These are phyloP conservation scores for Penicillium coffeae DNA, from an alignment of 495 filamentous ascomycete genomes.

Conservation along the genomic window DNA sequence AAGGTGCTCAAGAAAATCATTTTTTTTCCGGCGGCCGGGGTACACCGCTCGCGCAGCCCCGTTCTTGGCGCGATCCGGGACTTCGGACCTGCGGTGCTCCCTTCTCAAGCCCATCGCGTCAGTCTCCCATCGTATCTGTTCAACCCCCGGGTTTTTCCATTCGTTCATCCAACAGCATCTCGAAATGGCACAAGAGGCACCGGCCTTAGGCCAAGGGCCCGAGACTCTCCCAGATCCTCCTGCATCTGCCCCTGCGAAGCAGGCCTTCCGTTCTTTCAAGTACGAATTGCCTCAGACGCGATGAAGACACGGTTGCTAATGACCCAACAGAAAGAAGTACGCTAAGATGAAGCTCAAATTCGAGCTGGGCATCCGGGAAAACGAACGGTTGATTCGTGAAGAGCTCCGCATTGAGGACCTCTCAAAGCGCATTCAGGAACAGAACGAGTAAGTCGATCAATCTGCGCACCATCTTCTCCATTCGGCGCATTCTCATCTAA, in stretches of 20 bases:
- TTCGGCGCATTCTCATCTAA: slow-evolving; percentile 12
- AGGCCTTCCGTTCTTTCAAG: slow-evolving; percentile 44
- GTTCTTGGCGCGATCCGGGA: slow-evolving; percentile 21
- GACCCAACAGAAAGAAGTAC: slow-evolving; percentile 80
- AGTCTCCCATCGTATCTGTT: not conserved
- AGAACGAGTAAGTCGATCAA: slow-evolving; percentile 66
- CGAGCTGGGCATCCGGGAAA: slow-evolving; percentile 75
- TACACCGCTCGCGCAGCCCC: slow-evolving; percentile 25
- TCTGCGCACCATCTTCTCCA: not conserved
- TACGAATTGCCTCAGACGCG: slow-evolving; percentile 11
- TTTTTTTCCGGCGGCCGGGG: slow-evolving; percentile 35
- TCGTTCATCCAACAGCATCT: not conserved
- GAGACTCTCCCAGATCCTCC: slow-evolving; percentile 34
- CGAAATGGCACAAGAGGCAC: slow-evolving; percentile 30
- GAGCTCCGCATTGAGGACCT: slow-evolving; percentile 74
- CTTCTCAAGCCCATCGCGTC: slow-evolving; percentile 2
- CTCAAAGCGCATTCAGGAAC: slow-evolving; percentile 72
- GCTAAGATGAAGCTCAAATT: slow-evolving; percentile 86
- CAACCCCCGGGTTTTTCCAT: not conserved
- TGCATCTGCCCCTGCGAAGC: slow-evolving; percentile 30
- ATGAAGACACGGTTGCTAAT: slow-evolving; percentile 14
- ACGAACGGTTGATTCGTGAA: slow-evolving; percentile 69
- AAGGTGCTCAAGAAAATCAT: slow-evolving; percentile 7
- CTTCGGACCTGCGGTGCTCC: slow-evolving; percentile 6
- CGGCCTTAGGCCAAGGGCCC: slow-evolving; percentile 21